Evolutionary conservation across 345 rosid genomes (phyloP), one percentile per base, ranked within the genome.

Genomic region (Camelina neglecta): DNA sequence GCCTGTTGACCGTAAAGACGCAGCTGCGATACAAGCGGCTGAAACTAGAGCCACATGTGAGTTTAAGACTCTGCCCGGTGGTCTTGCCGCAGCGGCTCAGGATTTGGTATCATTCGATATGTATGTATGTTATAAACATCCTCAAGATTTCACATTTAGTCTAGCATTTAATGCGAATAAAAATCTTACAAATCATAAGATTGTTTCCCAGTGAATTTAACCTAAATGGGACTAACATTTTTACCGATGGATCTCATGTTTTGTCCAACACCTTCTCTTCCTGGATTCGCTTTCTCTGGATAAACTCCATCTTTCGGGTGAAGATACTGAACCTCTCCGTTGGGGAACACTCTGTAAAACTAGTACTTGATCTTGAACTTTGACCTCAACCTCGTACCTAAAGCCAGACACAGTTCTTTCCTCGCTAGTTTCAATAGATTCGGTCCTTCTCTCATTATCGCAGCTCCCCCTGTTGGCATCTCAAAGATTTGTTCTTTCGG

Each of bases 301-400:
- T 92, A 92, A 57, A 92, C 93, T 0, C 97, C 96, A 65, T 89
- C 97, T 60, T 92, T 92, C 0, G 97, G 97, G 78, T 89, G 97
- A 53, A 92, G 81, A 71, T 89, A 91, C 53, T 92, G 96, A 31
- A 92, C 97, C 69, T 92, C 97, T 0, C 93, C 93, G 29, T 87
- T 89, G 1, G 96, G 97, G 80, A 92, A 92, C 8, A 92, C 93
- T 79, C 93, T 77, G 85, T 89, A 92, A 69, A 92, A 92, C 80
- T 89, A 92, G 86, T 92, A 92, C 18, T 74, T 87, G 77, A 92
- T 92, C 90, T 92, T 92, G 88, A 89, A 92, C 84, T 92, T 92
- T 0, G 97, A 92, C 80, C 97, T 87, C 38, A 92, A 78, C 47
- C 95, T 79, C 6, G 97, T 91, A 2, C 95, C 95, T 2, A 91